A percentile compares a stretch with the other conserved stretches of the same genome.
phyloP scores from a whole-genome alignment of 345 rosid species.

The Punica granatum region DNA sequence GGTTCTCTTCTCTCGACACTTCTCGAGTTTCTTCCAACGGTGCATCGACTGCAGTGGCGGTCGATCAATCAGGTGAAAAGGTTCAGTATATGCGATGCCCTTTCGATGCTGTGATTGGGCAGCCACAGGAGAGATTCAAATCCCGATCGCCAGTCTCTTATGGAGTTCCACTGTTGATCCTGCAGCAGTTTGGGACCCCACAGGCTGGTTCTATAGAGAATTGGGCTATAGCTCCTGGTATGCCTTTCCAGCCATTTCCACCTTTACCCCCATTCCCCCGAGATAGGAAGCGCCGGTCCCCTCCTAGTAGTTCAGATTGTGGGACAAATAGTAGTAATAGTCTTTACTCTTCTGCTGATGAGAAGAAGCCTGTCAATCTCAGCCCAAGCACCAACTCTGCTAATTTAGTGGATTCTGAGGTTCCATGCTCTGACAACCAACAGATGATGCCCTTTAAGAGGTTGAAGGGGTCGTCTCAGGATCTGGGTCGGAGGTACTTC shows the following conservation, averaged over 20 bases:
- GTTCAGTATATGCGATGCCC: slow-evolving; percentile 18
- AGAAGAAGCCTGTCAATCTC: slow-evolving; percentile 17
- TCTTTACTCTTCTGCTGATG: not conserved
- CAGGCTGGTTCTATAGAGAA: slow-evolving; percentile 30
- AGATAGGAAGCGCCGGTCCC: slow-evolving; percentile 23
- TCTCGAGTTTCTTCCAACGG: slow-evolving; percentile 26
- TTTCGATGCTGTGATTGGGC: slow-evolving; percentile 30
- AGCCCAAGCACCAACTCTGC: slow-evolving; percentile 24
- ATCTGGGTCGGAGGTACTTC: slow-evolving; percentile 68
- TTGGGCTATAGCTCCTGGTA: slow-evolving; percentile 81
- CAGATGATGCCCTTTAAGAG: slow-evolving; percentile 28
- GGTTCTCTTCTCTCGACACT: slow-evolving; percentile 44
- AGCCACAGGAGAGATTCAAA: slow-evolving; percentile 51
- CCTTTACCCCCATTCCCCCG: slow-evolving; percentile 65
- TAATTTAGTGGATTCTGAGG: slow-evolving; percentile 24
- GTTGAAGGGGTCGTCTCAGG: slow-evolving; percentile 39
- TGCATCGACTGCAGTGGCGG: slow-evolving; percentile 22
- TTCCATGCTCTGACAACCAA: slow-evolving; percentile 24
- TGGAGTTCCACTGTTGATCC: slow-evolving; percentile 65
- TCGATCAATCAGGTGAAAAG: slow-evolving; percentile 20
- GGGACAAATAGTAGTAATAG: not conserved
- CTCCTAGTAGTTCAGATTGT: slow-evolving; percentile 18
- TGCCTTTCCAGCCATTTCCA: slow-evolving; percentile 84
- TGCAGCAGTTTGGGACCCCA: slow-evolving; percentile 58
- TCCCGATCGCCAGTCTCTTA: slow-evolving; percentile 65